A percentile compares a stretch with the other conserved stretches of the same genome.
These are phyloP conservation scores for Phytomonas sp. DNA, from an alignment of 208 protist species.

Conservation along the genomic window DNA sequence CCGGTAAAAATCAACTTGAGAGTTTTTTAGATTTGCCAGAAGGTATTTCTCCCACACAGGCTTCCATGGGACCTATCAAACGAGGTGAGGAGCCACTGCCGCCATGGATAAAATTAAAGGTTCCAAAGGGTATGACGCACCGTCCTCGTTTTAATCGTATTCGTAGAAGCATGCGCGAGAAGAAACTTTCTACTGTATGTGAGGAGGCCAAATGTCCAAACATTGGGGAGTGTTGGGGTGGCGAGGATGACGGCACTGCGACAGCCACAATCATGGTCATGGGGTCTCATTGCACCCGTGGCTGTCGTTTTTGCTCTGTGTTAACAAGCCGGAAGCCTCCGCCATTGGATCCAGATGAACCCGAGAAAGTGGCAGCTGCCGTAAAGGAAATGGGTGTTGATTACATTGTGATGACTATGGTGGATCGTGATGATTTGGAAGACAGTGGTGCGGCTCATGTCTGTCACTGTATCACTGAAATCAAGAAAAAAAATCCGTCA, in stretches of 20 bases:
- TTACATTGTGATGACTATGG: slow-evolving; percentile 98
- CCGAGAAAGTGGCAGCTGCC: slow-evolving; percentile 88
- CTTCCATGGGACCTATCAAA: slow-evolving; percentile 67
- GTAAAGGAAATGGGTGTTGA: slow-evolving; percentile 95
- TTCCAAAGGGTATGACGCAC: slow-evolving; percentile 74
- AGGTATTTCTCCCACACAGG: slow-evolving; percentile 39
- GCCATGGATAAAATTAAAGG: slow-evolving; percentile 89
- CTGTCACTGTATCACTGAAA: slow-evolving; percentile 70
- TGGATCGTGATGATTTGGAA: slow-evolving; percentile 94
- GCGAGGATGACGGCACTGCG: slow-evolving; percentile 65
- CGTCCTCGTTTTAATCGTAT: slow-evolving; percentile 78
- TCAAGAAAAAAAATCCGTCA: slow-evolving; percentile 76
- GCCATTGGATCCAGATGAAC: slow-evolving; percentile 93
- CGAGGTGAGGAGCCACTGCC: slow-evolving; percentile 80
- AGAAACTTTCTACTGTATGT: slow-evolving; percentile 87
- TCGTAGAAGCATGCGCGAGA: slow-evolving; percentile 66
- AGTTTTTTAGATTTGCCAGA: slow-evolving; percentile 75
- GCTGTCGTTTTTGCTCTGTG: slow-evolving; percentile 97
- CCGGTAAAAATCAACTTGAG: slow-evolving; percentile 66
- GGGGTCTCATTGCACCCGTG: slow-evolving; percentile 96
- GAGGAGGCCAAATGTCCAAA: slow-evolving; percentile 97
- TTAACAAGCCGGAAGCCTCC: slow-evolving; percentile 91
- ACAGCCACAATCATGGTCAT: slow-evolving; percentile 98
- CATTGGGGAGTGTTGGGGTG: slow-evolving; percentile 98
- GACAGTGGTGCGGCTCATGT: slow-evolving; percentile 94